Base-by-base conservation (phyloP, 2,329 filamentous ascomycete species). In the Tothia fuscella region DNA sequence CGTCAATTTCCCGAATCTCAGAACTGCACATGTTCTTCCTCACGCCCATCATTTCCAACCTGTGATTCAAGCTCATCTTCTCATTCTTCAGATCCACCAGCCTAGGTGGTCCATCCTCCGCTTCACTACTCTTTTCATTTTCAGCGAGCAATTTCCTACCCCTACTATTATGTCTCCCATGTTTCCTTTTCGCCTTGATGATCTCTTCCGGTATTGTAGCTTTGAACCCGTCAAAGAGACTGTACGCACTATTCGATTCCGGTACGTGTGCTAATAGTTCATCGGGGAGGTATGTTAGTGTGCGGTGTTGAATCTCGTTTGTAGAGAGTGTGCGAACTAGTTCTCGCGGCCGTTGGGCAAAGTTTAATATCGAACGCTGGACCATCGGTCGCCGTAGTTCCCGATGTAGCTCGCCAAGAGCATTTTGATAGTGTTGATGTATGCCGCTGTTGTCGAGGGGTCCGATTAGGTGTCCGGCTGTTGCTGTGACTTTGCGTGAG, bases 21-120 rank as follows among this genome's bases (percentile, higher is more conserved):
- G 85, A 83, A 54, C 86, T 91, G 51, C 88, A 89, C 89, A 98
- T 95, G 56, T 91, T 94, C 63, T 98, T 98, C 46, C 91, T 76
- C 47, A 96, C 78, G 3, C 81, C 75, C 65, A 96, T 78, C 76
- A 95, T 84, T 56, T 96, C 87, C 51, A 98, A 68, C 50, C 85
- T 76, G 59, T 93, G 87, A 65, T 82, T 80, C 65, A 95, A 72
- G 41, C 74, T 69, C 32, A 81, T 74, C 59, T 84, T 84, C 51
- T 93, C 86, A 56, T 80, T 83, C 60, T 82, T 85, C 49, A 96
- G 63, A 50, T 79, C 80, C 35, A 71, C 22, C 16, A 41, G 71
- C 54, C 94, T 66, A 20, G 78, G 72, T 14, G 81, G 77, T 17
- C 70, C 72, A 41, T 74, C 74, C 30, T 53, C 42, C 31, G 71